Evolutionary conservation across 495 filamentous ascomycete species (phyloP).

Genomic region (Beverwykella pulmonaria): DNA sequence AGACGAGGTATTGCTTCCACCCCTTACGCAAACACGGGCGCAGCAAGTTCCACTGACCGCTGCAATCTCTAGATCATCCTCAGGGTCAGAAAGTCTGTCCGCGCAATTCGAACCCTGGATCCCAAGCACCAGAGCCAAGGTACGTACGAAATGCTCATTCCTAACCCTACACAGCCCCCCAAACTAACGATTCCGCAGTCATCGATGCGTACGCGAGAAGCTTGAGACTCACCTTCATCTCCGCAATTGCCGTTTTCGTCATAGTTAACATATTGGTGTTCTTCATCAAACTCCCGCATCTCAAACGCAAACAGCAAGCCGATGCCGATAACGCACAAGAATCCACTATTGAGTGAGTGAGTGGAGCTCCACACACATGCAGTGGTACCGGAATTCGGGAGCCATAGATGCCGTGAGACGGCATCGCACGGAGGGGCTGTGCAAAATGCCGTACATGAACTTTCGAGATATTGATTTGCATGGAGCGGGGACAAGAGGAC

Average conservation of each 20-base stretch:
- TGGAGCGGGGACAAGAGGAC: not conserved
- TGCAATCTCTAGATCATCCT: conserved; percentile 43
- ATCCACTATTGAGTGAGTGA: not conserved
- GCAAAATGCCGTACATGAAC: not conserved
- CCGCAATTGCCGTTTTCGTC: conserved; percentile 36
- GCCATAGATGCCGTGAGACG: not conserved
- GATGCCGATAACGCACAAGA: not conserved
- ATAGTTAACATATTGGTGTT: conserved; percentile 30
- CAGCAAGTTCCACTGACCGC: not conserved
- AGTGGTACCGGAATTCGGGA: not conserved
- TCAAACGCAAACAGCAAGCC: conserved; percentile 10
- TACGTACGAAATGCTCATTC: conserved; percentile 27
- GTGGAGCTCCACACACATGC: not conserved
- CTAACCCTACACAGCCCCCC: conserved; percentile 18
- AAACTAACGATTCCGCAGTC: conserved; percentile 25
- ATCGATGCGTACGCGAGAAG: conserved; percentile 38
- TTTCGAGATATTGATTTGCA: not conserved
- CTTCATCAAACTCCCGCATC: conserved; percentile 31
- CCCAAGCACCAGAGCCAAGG: conserved; percentile 57
- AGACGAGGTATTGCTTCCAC: conserved; percentile 44
- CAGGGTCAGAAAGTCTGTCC: conserved; percentile 59
- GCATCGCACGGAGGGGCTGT: conserved; percentile 11
- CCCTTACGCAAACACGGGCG: not conserved
- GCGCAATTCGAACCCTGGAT: conserved; percentile 53
- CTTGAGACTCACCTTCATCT: conserved; percentile 39